phyloP scores from a whole-genome alignment of 139 green algal genomes.

The Chlamydomonas sphaeroides region DNA sequence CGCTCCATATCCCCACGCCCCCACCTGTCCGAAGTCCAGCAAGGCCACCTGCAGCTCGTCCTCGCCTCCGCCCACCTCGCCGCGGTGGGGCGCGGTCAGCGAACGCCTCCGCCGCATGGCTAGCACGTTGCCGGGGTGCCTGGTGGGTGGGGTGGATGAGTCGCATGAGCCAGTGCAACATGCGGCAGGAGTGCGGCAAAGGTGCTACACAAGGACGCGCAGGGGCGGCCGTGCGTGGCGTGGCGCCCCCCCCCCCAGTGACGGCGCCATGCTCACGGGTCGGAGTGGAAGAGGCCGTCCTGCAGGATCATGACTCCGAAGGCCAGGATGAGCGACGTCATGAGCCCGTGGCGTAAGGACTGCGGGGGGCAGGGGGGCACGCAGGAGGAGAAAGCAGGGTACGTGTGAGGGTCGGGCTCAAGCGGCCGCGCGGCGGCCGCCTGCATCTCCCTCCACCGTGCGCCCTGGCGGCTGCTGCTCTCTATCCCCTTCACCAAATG shows the following conservation, averaged over 20 bases:
- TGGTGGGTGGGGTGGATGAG: conserved; percentile 2
- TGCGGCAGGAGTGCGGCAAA: too few species aligned
- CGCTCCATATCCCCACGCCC: too few species aligned
- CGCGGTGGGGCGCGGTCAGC: not conserved
- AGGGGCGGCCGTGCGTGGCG: too few species aligned
- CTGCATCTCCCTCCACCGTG: too few species aligned
- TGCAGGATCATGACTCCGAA: conserved; percentile 62
- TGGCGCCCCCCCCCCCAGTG: too few species aligned
- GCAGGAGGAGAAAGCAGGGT: too few species aligned
- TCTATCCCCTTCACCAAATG: too few species aligned
- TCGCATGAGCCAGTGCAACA: too few species aligned
- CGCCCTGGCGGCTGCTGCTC: too few species aligned
- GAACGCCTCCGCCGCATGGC: not conserved
- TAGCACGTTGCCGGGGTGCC: conserved; percentile 40
- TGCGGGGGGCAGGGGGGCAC: not conserved
- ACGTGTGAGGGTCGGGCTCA: too few species aligned
- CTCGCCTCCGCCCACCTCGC: not conserved
- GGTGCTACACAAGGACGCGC: too few species aligned
- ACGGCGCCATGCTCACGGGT: conserved; percentile 60
- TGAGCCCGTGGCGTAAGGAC: conserved; percentile 26
- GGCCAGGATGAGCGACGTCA: conserved; percentile 48
- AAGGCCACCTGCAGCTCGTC: conserved; percentile 40
- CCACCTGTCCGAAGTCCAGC: conserved; percentile 63
- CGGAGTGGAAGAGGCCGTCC: conserved; percentile 62
- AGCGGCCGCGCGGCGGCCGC: too few species aligned